phyloP scores from a whole-genome alignment of 2,329 filamentous ascomycete genomes.

The Beauveria asiatica region DNA sequence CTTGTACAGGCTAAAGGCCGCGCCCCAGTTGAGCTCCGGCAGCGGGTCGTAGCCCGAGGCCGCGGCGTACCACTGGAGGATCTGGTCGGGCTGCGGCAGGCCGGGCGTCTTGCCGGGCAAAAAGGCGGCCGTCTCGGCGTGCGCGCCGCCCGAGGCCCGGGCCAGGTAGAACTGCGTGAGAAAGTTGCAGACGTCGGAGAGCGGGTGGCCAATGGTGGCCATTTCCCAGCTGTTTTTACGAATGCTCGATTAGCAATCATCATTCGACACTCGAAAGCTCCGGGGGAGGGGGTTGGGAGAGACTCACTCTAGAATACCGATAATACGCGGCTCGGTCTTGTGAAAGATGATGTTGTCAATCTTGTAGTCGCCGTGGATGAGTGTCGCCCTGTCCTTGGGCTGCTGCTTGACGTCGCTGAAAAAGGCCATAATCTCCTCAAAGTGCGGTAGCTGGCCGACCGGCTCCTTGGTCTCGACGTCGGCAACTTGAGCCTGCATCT shows the following conservation, averaged over 20 bases:
- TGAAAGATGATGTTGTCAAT: conserved; percentile 88
- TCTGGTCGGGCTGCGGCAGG: conserved; percentile 37
- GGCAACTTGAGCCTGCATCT: conserved; percentile 63
- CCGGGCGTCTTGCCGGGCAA: conserved; percentile 56
- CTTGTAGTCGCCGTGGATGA: conserved; percentile 96
- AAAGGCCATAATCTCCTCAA: conserved; percentile 70
- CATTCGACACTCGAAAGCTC: background rate
- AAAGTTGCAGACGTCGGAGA: conserved; percentile 84
- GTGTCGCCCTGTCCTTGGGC: conserved; percentile 66
- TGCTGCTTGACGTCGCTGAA: conserved; percentile 62
- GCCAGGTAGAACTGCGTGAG: conserved; percentile 32
- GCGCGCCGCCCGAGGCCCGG: conserved; percentile 6
- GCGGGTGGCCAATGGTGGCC: conserved; percentile 92
- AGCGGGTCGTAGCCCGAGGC: conserved; percentile 62
- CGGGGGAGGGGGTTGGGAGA: background rate
- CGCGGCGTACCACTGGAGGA: conserved; percentile 33
- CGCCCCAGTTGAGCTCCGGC: conserved; percentile 50
- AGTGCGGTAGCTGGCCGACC: conserved; percentile 78
- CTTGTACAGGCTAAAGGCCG: conserved; percentile 55
- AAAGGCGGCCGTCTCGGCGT: conserved; percentile 41
- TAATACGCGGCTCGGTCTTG: conserved; percentile 76
- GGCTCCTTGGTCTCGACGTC: conserved; percentile 69
- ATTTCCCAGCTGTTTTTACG: conserved; percentile 69
- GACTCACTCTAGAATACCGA: conserved; percentile 79
- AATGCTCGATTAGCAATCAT: conserved; percentile 2